Conservation (phyloP, 495 filamentous ascomycete genomes). For the Neurospora pannonica region DNA sequence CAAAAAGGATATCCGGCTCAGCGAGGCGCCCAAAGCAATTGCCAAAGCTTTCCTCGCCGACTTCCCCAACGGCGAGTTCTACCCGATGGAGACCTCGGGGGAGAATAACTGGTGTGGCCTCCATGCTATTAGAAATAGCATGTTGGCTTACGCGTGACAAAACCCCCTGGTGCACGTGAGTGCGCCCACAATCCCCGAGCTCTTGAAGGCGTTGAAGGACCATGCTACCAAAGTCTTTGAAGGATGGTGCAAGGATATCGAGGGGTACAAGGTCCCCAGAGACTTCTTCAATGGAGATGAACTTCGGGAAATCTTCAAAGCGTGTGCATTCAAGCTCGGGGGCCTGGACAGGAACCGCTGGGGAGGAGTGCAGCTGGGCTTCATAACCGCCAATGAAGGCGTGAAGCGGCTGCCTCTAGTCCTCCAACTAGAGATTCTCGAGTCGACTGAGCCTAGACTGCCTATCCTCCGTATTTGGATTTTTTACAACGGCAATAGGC, state of each 20-base stretch:
- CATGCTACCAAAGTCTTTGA: too few relatives aligned
- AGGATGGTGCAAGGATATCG: too few relatives aligned
- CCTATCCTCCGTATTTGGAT: background rate
- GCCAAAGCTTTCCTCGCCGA: background rate
- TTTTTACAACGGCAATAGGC: too few relatives aligned
- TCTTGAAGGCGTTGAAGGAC: background rate
- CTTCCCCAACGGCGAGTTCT: background rate
- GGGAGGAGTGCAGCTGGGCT: background rate
- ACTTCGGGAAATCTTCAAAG: background rate
- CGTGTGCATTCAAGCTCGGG: background rate
- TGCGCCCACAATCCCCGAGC: background rate
- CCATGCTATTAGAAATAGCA: background rate
- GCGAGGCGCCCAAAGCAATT: background rate
- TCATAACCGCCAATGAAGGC: background rate
- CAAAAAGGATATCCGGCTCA: background rate
- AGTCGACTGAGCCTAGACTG: background rate
- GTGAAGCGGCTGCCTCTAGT: background rate
- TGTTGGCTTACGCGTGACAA: background rate
- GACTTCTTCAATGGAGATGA: background rate
- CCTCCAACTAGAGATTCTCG: background rate
- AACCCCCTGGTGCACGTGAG: background rate
- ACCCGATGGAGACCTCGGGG: background rate
- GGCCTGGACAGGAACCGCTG: background rate
- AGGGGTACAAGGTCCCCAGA: too few relatives aligned
- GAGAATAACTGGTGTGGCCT: background rate